These are phyloP conservation scores for Colletotrichum euphorbiae DNA, from an alignment of 2,329 filamentous ascomycete species.

Conservation along the genomic window DNA sequence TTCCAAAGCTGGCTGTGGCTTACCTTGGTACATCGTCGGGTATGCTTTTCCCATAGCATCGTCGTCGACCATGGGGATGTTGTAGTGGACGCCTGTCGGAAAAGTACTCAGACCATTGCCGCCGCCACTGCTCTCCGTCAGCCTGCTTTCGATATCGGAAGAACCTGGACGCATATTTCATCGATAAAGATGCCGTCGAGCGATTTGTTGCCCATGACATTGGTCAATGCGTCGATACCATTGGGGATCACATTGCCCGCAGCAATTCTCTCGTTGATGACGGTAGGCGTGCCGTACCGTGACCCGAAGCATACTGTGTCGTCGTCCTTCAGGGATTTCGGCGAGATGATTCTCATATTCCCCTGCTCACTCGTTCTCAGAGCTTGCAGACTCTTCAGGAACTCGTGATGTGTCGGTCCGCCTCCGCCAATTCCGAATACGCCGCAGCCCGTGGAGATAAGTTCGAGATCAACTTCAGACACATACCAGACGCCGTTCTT, in stretches of 20 bases:
- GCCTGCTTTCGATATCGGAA: background rate
- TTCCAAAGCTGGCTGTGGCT: conserved; percentile 42
- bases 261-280: conserved; percentile 45
- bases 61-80: conserved; percentile 52
- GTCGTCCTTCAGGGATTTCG: conserved; percentile 51
- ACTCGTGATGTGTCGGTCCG: conserved; percentile 42
- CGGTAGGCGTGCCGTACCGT: conserved; percentile 58
- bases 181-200: conserved; percentile 51
- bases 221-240: conserved; percentile 51
- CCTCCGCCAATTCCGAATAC: conserved; percentile 43
- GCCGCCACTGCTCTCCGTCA: conserved; percentile 52
- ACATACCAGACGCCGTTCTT: conserved; percentile 37
- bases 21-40: conserved; percentile 48
- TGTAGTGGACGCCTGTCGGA: conserved; percentile 48
- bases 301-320: conserved; percentile 56
- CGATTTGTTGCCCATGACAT: conserved; percentile 46
- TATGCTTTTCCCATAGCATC: conserved; percentile 55
- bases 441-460: conserved; percentile 43
- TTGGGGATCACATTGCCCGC: conserved; percentile 49
- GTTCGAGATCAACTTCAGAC: conserved; percentile 41
- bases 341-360: conserved; percentile 51
- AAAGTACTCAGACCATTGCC: conserved; percentile 54
- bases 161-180: conserved; percentile 49
- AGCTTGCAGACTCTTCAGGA: conserved; percentile 37
- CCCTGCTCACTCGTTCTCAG: conserved; percentile 39